Base-by-base conservation (phyloP, 2,329 filamentous ascomycete species). In the Aspergillus fructus region DNA sequence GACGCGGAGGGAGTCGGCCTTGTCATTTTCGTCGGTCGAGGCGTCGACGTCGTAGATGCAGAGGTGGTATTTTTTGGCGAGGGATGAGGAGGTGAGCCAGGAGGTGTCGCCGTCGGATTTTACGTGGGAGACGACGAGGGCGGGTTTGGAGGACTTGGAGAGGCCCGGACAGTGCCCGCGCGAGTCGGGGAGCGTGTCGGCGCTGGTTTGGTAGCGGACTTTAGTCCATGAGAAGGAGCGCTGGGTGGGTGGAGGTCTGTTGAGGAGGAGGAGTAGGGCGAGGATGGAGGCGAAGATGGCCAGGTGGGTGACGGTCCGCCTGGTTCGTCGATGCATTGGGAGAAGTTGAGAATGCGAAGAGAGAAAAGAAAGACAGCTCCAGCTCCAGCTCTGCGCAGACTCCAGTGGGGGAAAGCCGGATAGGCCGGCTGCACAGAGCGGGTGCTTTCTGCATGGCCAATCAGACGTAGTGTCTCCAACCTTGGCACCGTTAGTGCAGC, bases 21-120 rank as follows among this genome's bases (percentile, higher is more conserved):
- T 11, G 27, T 30, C 27, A 30, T 30, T 30, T 30, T 30, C 11
- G 7, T 11, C 49, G 33, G 73, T 63, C 3, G 53, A 62, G 3
- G 66, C 66, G 58, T 80, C 78, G 27, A 71, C 74, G 12, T 70
- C 73, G 67, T 81, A 81, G 5, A 79, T 62, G 64, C 79, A 81
- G 34, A 76, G 61, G 50, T 81, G 78, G 55, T 79, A 82, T 51
- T 70, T 66, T 5, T 68, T 53, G 5, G 62, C 54, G 6, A 82
- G 66, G 0, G 17, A 7, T 4, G 50, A 19, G 5, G 77, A 62
- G 15, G 45, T 47, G n/a, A 80, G 68, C 79, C 79, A 82, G 48
- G 62, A 64, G 2, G 70, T 50, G 51, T 75, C 72, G 5, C 77
- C 78, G 53, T 81, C 78, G 21, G 71, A 63, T n/a, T 64, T 60